phyloP scores from a whole-genome alignment of 805 yeast genomes.

The Kazachstania viticola region DNA sequence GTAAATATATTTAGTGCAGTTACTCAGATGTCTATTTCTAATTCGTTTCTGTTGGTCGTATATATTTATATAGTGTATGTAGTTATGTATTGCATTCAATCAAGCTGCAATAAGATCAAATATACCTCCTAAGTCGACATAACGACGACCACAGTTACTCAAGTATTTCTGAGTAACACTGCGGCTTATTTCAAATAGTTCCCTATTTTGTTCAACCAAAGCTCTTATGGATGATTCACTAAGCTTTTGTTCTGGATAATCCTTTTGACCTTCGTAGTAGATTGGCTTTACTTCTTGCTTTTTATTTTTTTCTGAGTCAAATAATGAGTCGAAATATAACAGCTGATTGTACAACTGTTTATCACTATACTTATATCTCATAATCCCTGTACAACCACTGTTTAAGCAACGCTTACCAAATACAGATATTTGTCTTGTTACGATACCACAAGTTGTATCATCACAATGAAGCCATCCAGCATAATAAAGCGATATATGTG shows the following conservation, averaged over 20 bases:
- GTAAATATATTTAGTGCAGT: too few relatives aligned
- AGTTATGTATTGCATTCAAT: too few relatives aligned
- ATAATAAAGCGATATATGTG: slow-evolving; percentile 64
- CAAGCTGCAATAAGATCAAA: slow-evolving; percentile 53
- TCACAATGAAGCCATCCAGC: slow-evolving; percentile 82
- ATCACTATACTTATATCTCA: slow-evolving; percentile 67
- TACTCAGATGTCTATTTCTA: too few relatives aligned
- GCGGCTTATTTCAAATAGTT: slow-evolving; percentile 39
- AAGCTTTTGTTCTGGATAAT: slow-evolving; percentile 24
- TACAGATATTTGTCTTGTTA: slow-evolving; percentile 77
- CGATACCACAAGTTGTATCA: slow-evolving; percentile 68
- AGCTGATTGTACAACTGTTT: slow-evolving; percentile 79
- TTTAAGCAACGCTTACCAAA: slow-evolving; percentile 75
- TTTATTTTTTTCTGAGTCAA: slow-evolving; percentile 73
- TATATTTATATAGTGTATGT: too few relatives aligned
- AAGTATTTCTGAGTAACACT: slow-evolving; percentile 62
- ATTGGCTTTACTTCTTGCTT: slow-evolving; percentile 43
- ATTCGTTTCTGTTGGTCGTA: too few relatives aligned
- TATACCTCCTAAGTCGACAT: slow-evolving; percentile 74
- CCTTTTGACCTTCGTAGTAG: slow-evolving; percentile 27
- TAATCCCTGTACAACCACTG: slow-evolving; percentile 59
- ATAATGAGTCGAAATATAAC: slow-evolving; percentile 63
- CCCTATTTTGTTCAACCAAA: slow-evolving; percentile 69
- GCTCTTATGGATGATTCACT: slow-evolving; percentile 52
- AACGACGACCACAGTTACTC: slow-evolving; percentile 75